Conservation (phyloP, 192 early-diverging fungal species). For the Umbelopsis ramanniana region DNA sequence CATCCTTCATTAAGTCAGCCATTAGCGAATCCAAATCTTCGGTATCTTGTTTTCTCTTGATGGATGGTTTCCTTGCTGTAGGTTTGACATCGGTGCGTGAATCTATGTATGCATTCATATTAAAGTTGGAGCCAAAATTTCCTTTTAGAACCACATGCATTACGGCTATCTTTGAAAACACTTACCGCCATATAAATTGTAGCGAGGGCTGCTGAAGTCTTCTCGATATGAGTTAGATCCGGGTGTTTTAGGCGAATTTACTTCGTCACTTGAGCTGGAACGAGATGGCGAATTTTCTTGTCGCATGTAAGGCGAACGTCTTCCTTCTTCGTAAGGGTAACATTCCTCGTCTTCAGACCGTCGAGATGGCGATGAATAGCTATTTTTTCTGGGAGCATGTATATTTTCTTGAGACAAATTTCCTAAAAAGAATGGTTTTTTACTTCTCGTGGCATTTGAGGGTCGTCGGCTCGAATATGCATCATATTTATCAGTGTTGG, state of each 20-base stretch:
- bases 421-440: constrained; percentile 7
- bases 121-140: constrained; percentile 5
- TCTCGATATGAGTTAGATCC: background rate
- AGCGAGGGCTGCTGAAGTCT: constrained; percentile 2
- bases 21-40: constrained; percentile 42
- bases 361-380: background rate
- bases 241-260: constrained; percentile 11
- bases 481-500: background rate
- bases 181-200: constrained; percentile 7
- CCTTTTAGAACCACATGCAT: constrained; percentile 13
- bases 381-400: constrained; percentile 5
- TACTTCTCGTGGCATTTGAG: background rate
- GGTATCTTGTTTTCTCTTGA: constrained; percentile 2
- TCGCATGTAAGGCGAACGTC: background rate
- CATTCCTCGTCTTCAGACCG: constrained; percentile 3
- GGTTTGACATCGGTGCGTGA: background rate
- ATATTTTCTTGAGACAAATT: constrained; percentile 17
- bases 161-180: background rate
- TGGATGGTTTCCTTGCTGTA: constrained; percentile 1
- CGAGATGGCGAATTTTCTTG: constrained; percentile 5
- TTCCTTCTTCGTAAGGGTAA: background rate
- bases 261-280: constrained; percentile 13
- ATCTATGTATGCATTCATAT: constrained; percentile 1
- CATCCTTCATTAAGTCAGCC: constrained; percentile 47
- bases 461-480: background rate